Evolutionary conservation across 768 basidiomycete species (phyloP).

Genomic region (Dentipellis sp.): DNA sequence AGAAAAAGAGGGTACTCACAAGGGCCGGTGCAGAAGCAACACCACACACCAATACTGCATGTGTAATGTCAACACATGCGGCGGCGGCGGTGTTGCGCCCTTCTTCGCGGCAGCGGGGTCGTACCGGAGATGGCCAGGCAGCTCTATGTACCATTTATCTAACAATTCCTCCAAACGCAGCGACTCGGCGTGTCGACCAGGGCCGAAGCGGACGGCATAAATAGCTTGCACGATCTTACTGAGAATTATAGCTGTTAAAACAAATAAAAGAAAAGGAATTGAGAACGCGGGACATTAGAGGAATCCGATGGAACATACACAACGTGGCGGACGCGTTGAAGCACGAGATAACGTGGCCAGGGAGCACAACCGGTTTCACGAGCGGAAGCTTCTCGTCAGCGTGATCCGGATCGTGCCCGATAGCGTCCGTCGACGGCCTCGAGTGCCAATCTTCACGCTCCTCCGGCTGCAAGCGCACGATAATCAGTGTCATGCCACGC

Average conservation of each 20-base stretch:
- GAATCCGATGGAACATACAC: conserved; percentile 34
- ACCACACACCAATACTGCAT: conserved; percentile 85
- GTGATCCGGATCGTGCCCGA: conserved; percentile 26
- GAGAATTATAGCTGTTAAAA: conserved; percentile 51
- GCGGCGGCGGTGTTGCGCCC: conserved; percentile 37
- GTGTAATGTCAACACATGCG: conserved; percentile 66
- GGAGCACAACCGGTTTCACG: conserved; percentile 22
- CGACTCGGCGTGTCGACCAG: conserved; percentile 50
- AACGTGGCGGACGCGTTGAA: conserved; percentile 67
- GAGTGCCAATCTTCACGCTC: conserved; percentile 43
- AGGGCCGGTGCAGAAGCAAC: conserved; percentile 67
- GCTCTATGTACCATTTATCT: conserved; percentile 68
- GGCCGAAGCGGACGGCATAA: conserved; percentile 52
- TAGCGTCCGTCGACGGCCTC: not conserved
- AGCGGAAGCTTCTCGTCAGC: conserved; percentile 19
- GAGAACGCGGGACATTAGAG: not conserved
- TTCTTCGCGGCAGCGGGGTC: conserved; percentile 29
- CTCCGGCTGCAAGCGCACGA: conserved; percentile 37
- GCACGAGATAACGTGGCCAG: conserved; percentile 55
- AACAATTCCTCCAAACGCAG: conserved; percentile 48
- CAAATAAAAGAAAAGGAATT: not conserved
- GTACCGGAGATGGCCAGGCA: conserved; percentile 59
- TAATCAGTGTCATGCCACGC: not conserved
- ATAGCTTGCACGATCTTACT: conserved; percentile 61
- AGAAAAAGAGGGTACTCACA: conserved; percentile 37